A percentile compares a stretch with the other conserved stretches of the same genome.
phyloP scores from a whole-genome alignment of 371 early-diverging fungal genomes.

The Lichtheimia ornata region DNA sequence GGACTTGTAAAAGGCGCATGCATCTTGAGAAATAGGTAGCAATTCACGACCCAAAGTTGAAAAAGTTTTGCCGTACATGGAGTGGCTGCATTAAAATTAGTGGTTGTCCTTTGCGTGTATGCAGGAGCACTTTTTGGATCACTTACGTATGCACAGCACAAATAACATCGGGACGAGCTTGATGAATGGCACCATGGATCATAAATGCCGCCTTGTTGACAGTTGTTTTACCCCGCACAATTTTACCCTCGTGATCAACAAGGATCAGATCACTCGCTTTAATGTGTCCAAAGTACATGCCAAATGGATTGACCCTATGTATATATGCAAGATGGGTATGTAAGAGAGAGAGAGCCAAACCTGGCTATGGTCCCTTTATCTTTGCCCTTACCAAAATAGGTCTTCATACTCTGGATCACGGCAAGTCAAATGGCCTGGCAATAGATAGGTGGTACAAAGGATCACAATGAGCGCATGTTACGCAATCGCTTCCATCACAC shows the following conservation, averaged over 20 bases:
- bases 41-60: constrained; percentile 48
- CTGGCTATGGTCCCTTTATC: neutral
- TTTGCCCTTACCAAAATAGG: constrained; percentile 48
- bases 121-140: neutral
- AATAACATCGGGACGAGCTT: constrained; percentile 45
- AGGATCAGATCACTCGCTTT: constrained; percentile 57
- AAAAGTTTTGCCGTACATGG: constrained; percentile 62
- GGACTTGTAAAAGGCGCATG: constrained; percentile 57
- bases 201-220: constrained; percentile 67
- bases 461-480: neutral
- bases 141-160: constrained; percentile 57
- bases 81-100: constrained; percentile 36
- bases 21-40: constrained; percentile 60
- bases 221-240: constrained; percentile 46
- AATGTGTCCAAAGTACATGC: constrained; percentile 55
- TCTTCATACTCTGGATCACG: constrained; percentile 63
- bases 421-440: constrained; percentile 50
- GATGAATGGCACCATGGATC: constrained; percentile 60
- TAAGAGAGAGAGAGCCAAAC: neutral
- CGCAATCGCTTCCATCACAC: neutral
- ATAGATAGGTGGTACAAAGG: neutral
- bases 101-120: neutral
- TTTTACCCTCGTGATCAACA: constrained; percentile 54
- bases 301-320: constrained; percentile 56
- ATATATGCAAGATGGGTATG: neutral